Evolutionary conservation across 1,284 basidiomycete genomes (phyloP).

Genomic region (Cryptococcus sp.): DNA sequence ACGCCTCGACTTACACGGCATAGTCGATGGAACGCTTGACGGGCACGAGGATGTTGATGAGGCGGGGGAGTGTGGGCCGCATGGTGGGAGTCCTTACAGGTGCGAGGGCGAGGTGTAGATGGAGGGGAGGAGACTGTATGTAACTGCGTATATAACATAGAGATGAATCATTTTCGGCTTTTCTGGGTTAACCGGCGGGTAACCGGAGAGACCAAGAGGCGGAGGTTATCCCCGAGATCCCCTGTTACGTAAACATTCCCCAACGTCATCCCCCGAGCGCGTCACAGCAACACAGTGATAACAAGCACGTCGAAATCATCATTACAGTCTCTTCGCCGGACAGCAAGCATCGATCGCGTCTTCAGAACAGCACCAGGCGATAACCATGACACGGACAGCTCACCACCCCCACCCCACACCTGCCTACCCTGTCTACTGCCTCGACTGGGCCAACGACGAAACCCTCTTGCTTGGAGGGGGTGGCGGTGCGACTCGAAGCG

Average conservation of each 20-base stretch:
- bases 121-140: neutral
- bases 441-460: slow-evolving; percentile 70
- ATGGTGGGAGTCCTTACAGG: slow-evolving; percentile 50
- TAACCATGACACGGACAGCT: slow-evolving; percentile 64
- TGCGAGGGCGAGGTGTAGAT: neutral
- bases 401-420: slow-evolving; percentile 73
- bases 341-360: neutral
- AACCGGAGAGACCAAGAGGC: no score
- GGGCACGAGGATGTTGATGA: slow-evolving; percentile 86
- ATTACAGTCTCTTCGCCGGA: no score
- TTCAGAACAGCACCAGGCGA: neutral
- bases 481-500: slow-evolving; percentile 72
- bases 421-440: slow-evolving; percentile 80
- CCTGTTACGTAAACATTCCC: slow-evolving; percentile 6
- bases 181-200: slow-evolving; percentile 1
- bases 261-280: neutral
- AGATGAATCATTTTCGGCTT: neutral
- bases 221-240: no score
- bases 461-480: slow-evolving; percentile 85
- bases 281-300: slow-evolving; percentile 2
- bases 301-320: no score
- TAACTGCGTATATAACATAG: neutral
- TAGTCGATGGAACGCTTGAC: slow-evolving; percentile 70
- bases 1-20: slow-evolving; percentile 28
- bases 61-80: slow-evolving; percentile 66